phyloP scores from a whole-genome alignment of 2,329 filamentous ascomycete genomes.

The Aspergillus felis region DNA sequence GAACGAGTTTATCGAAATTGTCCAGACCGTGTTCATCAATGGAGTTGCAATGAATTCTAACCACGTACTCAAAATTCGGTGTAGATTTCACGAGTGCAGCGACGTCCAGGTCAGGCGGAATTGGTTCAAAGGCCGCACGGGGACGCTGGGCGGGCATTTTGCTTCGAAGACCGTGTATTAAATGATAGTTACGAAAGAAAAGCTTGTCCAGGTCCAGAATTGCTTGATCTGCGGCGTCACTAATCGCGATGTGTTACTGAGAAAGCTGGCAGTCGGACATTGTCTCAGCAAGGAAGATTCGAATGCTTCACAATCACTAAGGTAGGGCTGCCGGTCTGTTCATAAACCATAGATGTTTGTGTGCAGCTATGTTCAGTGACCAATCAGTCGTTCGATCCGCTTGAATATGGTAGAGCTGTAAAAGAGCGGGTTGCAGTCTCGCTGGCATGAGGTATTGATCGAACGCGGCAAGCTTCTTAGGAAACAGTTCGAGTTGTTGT shows the following conservation, averaged over 20 bases:
- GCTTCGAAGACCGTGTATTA: background rate
- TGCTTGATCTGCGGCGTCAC: background rate
- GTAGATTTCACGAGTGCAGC: conserved; percentile 69
- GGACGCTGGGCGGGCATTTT: conserved; percentile 74
- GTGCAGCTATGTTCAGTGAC: background rate
- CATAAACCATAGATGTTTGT: background rate
- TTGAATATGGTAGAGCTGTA: background rate
- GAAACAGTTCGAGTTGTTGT: background rate
- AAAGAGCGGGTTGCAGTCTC: background rate
- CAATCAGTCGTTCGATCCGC: background rate
- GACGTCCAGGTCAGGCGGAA: conserved; percentile 80
- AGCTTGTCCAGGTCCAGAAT: background rate
- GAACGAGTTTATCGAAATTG: conserved; percentile 79
- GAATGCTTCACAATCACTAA: background rate
- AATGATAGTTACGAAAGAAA: background rate
- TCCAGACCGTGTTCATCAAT: conserved; percentile 73
- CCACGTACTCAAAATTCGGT: conserved; percentile 81
- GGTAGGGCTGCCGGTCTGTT: background rate
- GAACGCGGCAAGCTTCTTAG: background rate
- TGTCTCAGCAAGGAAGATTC: background rate
- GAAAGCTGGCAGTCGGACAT: background rate
- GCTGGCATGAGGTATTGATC: background rate
- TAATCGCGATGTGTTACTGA: background rate
- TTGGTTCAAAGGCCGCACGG: conserved; percentile 85
- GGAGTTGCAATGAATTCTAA: conserved; percentile 72